Evolutionary conservation across 345 rosid species (phyloP), one percentile per base, ranked within the genome.

Genomic region (Salix suchowensis): DNA sequence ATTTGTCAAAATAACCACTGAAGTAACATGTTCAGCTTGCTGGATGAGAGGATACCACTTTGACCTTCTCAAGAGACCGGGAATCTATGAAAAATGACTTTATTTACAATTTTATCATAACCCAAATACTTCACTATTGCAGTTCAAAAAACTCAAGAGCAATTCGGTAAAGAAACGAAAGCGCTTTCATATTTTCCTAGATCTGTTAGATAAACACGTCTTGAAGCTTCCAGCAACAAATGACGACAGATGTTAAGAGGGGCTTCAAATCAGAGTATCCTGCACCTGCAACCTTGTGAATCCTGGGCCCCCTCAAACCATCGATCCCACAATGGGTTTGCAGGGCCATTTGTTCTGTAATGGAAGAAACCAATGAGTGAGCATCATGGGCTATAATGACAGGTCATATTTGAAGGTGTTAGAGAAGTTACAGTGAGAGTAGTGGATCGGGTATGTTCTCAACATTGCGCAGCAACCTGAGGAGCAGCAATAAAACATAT

Each of bases 221-320:
- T 46, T 39, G 68, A 73, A 65, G 71, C 75, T 71, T 40, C 46
- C 65, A 30, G 66, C 75, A 76, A 77, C 74, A 55, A 83, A 75
- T 70, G 78, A 61, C 75, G 74, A 77, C 76, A 55, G 81, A 75
- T 70, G 78, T 74, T 72, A 74, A 21, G 77, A 79, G 54, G 54
- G 46, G 67, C 72, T 78, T 46, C 75, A 62, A 23, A 78, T 88
- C 85, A 91, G 70, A 91, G 92, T 74, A 91, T 88, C 68, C 79
- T 75, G 77, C 97, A 91, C 78, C 80, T 77, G 87, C 92, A 91
- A 58, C 89, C 91, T 74, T 78, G 83, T 36, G 89, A 80, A 65
- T 90, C 90, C 70, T 85, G 90, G 1, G 90, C 88, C 77, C 91
- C 85, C 82, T 92, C 91, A 82, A 92, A 92, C 94, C 97, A 92